These are phyloP conservation scores for Eucalyptus dawsonii DNA, from an alignment of 345 rosid genomes.

Conservation along the genomic window DNA sequence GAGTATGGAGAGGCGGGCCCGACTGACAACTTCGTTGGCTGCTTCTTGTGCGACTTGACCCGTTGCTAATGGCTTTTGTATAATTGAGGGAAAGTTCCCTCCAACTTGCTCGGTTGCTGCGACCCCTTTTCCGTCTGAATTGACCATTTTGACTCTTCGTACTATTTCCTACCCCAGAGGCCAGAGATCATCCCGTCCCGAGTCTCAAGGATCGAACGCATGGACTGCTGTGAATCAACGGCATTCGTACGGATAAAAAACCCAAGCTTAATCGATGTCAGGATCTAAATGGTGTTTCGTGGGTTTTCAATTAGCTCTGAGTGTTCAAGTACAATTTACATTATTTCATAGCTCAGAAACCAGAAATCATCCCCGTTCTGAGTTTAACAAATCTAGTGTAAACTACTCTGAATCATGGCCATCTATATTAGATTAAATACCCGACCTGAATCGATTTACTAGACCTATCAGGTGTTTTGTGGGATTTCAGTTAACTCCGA, in stretches of 20 bases:
- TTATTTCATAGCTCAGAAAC: background rate
- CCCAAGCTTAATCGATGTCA: no score
- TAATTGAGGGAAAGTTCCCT: background rate
- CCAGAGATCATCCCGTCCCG: no score
- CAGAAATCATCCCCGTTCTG: background rate
- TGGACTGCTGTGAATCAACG: no score
- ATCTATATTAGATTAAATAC: background rate
- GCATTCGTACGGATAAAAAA: no score
- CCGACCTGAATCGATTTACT: no score
- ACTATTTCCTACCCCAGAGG: background rate
- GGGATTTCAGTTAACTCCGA: no score
- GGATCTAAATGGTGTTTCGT: background rate
- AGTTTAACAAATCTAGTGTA: background rate
- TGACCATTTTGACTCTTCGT: background rate
- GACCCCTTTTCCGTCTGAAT: rapidly evolving
- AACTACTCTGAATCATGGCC: background rate
- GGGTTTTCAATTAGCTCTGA: background rate
- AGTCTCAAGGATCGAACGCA: no score
- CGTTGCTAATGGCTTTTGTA: background rate
- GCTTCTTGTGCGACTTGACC: background rate
- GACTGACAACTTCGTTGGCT: background rate
- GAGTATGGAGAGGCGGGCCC: background rate
- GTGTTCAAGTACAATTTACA: background rate
- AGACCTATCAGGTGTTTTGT: no score
- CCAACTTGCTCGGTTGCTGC: background rate